Evolutionary conservation across 352 stramenopile species (phyloP), one percentile per base, ranked within the genome.

Genomic region (Globisporangium polare): DNA sequence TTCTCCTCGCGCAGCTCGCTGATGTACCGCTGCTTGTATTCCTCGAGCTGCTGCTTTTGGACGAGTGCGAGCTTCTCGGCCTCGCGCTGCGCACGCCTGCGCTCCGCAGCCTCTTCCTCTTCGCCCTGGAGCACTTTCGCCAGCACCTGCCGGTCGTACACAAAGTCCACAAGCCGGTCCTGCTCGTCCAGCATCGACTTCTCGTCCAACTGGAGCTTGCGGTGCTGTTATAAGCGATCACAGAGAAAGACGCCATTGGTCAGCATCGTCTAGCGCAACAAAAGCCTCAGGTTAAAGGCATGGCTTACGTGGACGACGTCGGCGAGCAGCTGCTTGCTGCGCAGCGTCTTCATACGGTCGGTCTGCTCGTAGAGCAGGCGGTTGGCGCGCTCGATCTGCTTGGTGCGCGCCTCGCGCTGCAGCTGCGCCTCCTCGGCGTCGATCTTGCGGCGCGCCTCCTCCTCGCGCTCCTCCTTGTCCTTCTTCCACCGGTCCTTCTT

Each of bases 401-500:
- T 79, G 1, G 78, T 88, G 31, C 90, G 79, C 27, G 72, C 62
- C 43, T 91, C 77, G 18, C 77, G 69, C 58, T 96, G 86, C 31
- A 96, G 65, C 13, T 74, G 71, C 56, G 75, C 79, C 65, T 97
- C 90, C 45, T 93, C 78, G 22, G 84, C 77, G 58, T 95, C 84
- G 53, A 93, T 81, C 61, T 87, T 81, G 45, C 76, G 82, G 15
- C 90, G 74, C 52, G 72, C 81, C 4, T 73, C 72, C 62, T 97
- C 90, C 31, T 94, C 80, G 33, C 79, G 71, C 13, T 97, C 88
- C 47, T 95, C 83, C 29, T 90, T 89, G 69, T 97, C 86, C 46
- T 91, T 96, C 68, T 95, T 96, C 82, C 86, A 94, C 5, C 86
- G 79, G 58, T 96, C 88, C 54, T 97, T 97, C 69, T 96, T 95